These are phyloP conservation scores for Orbilia oligospora DNA, from an alignment of 2,329 filamentous ascomycete genomes.

Conservation along the genomic window DNA sequence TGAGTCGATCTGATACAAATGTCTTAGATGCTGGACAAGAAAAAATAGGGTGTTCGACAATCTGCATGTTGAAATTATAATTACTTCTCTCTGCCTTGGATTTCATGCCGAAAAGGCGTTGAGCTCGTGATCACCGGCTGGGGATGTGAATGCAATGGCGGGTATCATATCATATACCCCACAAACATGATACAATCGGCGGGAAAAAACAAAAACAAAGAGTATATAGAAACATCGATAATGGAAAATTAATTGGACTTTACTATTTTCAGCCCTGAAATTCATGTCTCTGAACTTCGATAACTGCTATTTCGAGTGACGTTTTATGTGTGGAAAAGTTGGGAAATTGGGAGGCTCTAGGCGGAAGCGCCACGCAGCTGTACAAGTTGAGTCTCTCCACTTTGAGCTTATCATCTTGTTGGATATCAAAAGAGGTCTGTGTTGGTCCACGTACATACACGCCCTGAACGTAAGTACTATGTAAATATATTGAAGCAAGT, in stretches of 20 bases:
- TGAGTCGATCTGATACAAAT: conserved; percentile 46
- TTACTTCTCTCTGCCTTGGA: conserved; percentile 21
- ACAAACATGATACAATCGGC: conserved; percentile 30
- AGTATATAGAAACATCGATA: conserved; percentile 16
- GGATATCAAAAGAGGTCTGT: neutral
- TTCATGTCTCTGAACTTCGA: neutral
- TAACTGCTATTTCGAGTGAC: conserved; percentile 30
- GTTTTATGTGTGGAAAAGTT: conserved; percentile 12
- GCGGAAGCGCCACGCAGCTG: conserved; percentile 53
- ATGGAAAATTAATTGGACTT: conserved; percentile 4
- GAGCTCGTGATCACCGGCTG: conserved; percentile 42
- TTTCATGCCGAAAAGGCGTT: conserved; percentile 39
- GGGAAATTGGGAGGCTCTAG: conserved; percentile 46
- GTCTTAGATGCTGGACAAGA: conserved; percentile 34
- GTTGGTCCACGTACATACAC: neutral
- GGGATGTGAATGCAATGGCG: neutral
- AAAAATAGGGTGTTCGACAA: conserved; percentile 29
- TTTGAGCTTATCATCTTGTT: conserved; percentile 22
- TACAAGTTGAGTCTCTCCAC: conserved; percentile 18
- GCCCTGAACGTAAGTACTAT: no score
- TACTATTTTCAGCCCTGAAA: conserved; percentile 11
- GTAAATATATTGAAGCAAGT: neutral
- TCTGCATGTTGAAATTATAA: conserved; percentile 32
- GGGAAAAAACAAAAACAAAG: neutral
- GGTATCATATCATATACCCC: conserved; percentile 17